phyloP scores from a whole-genome alignment of 768 basidiomycete species.

The Suillus discolor region DNA sequence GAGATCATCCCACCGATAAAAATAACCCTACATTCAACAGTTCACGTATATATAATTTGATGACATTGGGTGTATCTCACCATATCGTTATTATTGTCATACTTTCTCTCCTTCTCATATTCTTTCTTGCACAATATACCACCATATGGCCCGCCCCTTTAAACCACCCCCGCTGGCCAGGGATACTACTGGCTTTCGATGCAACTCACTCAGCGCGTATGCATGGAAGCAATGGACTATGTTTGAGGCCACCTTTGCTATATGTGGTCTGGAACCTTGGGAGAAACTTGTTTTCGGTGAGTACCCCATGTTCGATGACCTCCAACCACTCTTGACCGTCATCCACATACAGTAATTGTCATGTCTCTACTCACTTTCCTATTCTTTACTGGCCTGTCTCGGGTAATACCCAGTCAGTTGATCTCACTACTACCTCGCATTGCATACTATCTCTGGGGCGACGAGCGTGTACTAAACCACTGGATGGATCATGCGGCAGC shows the following conservation, averaged over 20 bases:
- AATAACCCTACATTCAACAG: neutral
- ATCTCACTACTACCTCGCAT: constrained; percentile 48
- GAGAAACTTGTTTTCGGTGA: constrained; percentile 57
- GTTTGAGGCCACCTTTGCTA: constrained; percentile 54
- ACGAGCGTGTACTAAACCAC: constrained; percentile 23
- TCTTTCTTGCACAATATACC: neutral
- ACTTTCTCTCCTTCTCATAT: neutral
- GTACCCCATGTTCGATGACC: constrained; percentile 23
- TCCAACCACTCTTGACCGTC: neutral
- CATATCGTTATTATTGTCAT: neutral
- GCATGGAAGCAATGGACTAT: constrained; percentile 52
- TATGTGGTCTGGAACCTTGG: constrained; percentile 62
- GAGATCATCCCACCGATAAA: constrained; percentile 2
- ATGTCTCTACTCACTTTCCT: constrained; percentile 37
- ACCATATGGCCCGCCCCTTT: neutral
- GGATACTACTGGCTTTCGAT: constrained; percentile 7
- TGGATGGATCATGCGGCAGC: constrained; percentile 14
- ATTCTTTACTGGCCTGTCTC: constrained; percentile 46
- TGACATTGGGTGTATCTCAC: neutral
- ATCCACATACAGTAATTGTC: constrained; percentile 35
- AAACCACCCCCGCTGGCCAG: neutral
- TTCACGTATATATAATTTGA: neutral
- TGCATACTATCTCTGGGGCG: constrained; percentile 58
- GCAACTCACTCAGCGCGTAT: constrained; percentile 11
- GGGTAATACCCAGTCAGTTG: constrained; percentile 57